A percentile compares a stretch with the other conserved stretches of the same genome.
Conservation (phyloP, 805 yeast genomes). For the Candida montana region DNA sequence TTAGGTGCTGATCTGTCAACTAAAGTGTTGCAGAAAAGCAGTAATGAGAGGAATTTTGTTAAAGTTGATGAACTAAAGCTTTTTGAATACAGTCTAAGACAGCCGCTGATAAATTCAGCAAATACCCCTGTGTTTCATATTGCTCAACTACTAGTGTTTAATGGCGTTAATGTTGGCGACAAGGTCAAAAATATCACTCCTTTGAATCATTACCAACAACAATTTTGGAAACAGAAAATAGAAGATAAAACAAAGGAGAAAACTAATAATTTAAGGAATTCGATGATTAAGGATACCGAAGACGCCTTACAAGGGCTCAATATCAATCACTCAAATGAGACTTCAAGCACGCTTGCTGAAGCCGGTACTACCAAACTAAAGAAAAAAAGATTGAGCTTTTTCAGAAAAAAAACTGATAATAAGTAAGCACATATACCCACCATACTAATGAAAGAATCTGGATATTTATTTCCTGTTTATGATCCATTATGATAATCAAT, state of each 20-base stretch:
- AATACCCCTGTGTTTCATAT: conserved; percentile 36
- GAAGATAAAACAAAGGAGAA: neutral
- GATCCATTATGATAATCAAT: too few species aligned
- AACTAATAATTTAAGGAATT: too few species aligned
- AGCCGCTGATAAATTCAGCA: conserved; percentile 27
- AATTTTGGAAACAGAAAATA: conserved; percentile 41
- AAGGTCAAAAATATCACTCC: conserved; percentile 30
- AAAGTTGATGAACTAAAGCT: conserved; percentile 23
- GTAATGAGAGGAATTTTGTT: conserved; percentile 12
- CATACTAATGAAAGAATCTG: too few species aligned
- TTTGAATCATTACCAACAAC: conserved; percentile 40
- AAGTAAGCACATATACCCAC: neutral
- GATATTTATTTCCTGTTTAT: too few species aligned
- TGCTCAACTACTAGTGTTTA: conserved; percentile 52
- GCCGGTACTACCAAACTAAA: neutral
- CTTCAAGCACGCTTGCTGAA: too few species aligned
- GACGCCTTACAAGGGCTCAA: too few species aligned
- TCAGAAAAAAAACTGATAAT: conserved; percentile 1
- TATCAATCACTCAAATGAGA: too few species aligned
- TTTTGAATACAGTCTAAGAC: conserved; percentile 51
- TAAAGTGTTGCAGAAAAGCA: conserved; percentile 29
- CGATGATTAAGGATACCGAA: too few species aligned
- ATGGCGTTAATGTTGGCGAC: conserved; percentile 46
- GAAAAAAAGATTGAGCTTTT: neutral
- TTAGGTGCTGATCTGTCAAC: conserved; percentile 44